A percentile compares a stretch with the other conserved stretches of the same genome.
Conservation (phyloP, 2,329 filamentous ascomycete genomes). For the Colletotrichum falcatum region DNA sequence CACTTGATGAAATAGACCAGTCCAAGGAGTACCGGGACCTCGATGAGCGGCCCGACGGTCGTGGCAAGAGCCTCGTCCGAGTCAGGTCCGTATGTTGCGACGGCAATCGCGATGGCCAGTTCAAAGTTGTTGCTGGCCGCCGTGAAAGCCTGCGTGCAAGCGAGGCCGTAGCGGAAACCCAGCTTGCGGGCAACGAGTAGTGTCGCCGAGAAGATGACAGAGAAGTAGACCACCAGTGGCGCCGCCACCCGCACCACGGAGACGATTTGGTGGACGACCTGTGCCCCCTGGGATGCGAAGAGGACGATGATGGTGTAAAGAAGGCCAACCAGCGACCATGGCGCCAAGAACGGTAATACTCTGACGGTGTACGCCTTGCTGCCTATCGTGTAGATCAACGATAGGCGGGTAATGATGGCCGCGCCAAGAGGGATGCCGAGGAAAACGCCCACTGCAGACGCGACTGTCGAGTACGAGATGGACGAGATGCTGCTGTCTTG, state of each 20-base stretch:
- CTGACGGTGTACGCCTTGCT: constrained; percentile 72
- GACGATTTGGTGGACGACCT: constrained; percentile 85
- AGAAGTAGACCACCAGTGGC: constrained; percentile 85
- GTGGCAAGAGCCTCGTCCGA: constrained; percentile 85
- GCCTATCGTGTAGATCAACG: constrained; percentile 66
- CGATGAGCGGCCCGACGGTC: constrained; percentile 87
- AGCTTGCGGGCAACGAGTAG: constrained; percentile 70
- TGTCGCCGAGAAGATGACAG: constrained; percentile 78
- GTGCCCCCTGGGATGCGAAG: constrained; percentile 83
- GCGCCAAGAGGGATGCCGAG: constrained; percentile 86
- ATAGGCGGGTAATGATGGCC: constrained; percentile 80
- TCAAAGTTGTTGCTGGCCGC: constrained; percentile 96
- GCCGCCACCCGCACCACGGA: constrained; percentile 85
- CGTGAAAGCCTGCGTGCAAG: constrained; percentile 85
- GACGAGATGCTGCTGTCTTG: constrained; percentile 52
- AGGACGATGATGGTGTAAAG: constrained; percentile 89
- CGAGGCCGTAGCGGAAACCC: constrained; percentile 80
- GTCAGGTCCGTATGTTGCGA: constrained; percentile 81
- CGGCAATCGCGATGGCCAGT: constrained; percentile 87
- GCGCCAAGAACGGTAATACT: constrained; percentile 78
- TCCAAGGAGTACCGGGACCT: constrained; percentile 83
- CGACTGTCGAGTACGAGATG: constrained; percentile 74
- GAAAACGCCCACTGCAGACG: constrained; percentile 85
- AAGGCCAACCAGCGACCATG: constrained; percentile 84
- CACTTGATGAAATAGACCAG: constrained; percentile 81